Conservation (phyloP, 1,284 basidiomycete genomes). For the Cutaneotrichosporon spelunceum region DNA sequence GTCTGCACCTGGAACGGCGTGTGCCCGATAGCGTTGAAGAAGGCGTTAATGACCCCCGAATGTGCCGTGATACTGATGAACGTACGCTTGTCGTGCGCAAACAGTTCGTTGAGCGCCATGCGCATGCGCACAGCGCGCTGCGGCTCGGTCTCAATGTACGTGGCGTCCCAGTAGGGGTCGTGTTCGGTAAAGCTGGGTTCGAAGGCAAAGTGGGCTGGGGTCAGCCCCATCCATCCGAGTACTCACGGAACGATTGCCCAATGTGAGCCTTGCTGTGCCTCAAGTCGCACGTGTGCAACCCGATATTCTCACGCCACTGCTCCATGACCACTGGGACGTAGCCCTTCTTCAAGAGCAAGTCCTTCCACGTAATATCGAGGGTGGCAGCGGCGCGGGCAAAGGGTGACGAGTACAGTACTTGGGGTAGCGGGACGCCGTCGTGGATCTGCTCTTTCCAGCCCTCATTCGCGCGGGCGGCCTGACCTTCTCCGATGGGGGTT, state of each 20-base stretch:
- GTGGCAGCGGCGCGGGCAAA: conserved; percentile 36
- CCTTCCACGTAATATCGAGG: conserved; percentile 39
- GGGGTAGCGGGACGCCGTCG: conserved; percentile 35
- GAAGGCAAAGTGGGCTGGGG: conserved; percentile 32
- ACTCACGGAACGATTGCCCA: conserved; percentile 25
- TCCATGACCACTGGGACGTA: conserved; percentile 32
- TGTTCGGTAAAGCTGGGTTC: conserved; percentile 42
- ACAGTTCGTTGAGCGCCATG: conserved; percentile 38
- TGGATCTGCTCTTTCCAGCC: conserved; percentile 38
- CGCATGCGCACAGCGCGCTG: conserved; percentile 35
- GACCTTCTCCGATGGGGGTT: conserved; percentile 29
- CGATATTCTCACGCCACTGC: conserved; percentile 34
- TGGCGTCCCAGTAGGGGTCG: conserved; percentile 40
- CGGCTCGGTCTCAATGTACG: conserved; percentile 32
- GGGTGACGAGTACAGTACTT: conserved; percentile 39
- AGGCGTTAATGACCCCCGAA: conserved; percentile 40
- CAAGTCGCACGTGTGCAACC: conserved; percentile 44
- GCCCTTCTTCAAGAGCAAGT: conserved; percentile 27
- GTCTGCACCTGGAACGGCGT: conserved; percentile 28
- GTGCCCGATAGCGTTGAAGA: conserved; percentile 38
- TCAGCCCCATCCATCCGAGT: neutral
- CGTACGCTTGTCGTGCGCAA: conserved; percentile 34
- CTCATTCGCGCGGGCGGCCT: conserved; percentile 30
- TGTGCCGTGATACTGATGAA: conserved; percentile 48
- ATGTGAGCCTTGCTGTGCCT: conserved; percentile 34